Conservation (phyloP, 2,329 filamentous ascomycete species). For the Fusarium circinatum region DNA sequence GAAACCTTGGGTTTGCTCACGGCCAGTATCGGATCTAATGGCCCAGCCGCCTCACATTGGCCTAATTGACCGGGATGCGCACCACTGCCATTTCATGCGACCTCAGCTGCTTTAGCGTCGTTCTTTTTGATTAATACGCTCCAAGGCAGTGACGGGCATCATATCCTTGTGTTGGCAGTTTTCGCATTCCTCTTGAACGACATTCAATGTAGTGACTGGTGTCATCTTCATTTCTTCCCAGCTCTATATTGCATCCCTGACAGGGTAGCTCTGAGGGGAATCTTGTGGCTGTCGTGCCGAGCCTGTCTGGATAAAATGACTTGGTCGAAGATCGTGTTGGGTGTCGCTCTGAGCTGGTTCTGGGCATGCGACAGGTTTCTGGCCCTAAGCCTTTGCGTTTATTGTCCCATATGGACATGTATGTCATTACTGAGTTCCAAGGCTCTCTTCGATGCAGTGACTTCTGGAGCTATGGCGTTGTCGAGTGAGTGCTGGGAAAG, state of each 20-base stretch:
- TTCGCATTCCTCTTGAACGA: not conserved
- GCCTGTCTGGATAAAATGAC: not conserved
- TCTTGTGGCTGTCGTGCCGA: not conserved
- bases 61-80: not conserved
- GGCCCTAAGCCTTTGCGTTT: not conserved
- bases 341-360: not conserved
- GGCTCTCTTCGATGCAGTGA: not conserved
- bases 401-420: accelerated
- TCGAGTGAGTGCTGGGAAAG: not conserved
- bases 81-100: not conserved
- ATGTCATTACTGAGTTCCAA: not conserved
- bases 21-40: not conserved
- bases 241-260: not conserved
- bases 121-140: not conserved
- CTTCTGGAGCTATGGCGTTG: not conserved
- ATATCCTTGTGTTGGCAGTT: not conserved
- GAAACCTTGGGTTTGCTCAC: not conserved
- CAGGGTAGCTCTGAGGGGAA: not conserved
- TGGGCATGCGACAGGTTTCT: not conserved
- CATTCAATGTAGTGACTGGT: not conserved
- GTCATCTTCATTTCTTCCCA: not conserved
- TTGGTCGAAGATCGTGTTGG: not conserved
- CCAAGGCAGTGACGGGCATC: not conserved
- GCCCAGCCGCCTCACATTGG: not conserved
- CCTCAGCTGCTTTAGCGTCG: not conserved